Percentiles rank a stretch among this genome's conserved stretches.
phyloP scores from a whole-genome alignment of 768 basidiomycete genomes.

The Neoboletus subvelutipes region DNA sequence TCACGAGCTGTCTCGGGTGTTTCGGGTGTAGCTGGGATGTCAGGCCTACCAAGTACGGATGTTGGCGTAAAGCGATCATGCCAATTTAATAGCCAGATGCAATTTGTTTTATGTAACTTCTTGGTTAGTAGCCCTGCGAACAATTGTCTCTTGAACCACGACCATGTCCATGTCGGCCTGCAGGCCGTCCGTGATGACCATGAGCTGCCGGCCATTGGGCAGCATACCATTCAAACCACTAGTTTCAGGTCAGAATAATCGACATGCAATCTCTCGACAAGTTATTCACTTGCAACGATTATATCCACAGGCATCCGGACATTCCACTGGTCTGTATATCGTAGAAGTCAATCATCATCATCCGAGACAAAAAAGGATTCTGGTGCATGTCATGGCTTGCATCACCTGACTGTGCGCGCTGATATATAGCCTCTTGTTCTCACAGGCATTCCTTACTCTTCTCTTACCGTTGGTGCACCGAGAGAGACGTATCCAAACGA shows the following conservation, averaged over 20 bases:
- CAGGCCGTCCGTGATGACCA: slow-evolving; percentile 26
- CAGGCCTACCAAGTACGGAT: background rate
- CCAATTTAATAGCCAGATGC: background rate
- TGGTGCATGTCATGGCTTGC: slow-evolving; percentile 19
- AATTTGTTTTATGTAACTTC: slow-evolving; percentile 28
- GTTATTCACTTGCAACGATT: slow-evolving; percentile 1
- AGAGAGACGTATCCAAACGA: slow-evolving; percentile 77
- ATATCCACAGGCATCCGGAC: slow-evolving; percentile 27
- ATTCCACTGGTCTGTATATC: slow-evolving; percentile 31
- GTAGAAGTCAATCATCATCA: slow-evolving; percentile 19
- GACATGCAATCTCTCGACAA: background rate
- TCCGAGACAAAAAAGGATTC: slow-evolving; percentile 23
- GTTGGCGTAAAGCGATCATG: background rate
- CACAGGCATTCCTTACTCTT: slow-evolving; percentile 64
- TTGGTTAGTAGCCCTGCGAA: slow-evolving; percentile 16
- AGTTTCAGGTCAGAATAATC: slow-evolving; percentile 22
- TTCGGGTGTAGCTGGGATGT: background rate
- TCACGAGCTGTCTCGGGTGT: slow-evolving; percentile 17
- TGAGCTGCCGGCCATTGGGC: slow-evolving; percentile 23
- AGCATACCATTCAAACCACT: slow-evolving; percentile 20
- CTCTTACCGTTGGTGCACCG: slow-evolving; percentile 74
- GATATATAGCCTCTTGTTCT: background rate
- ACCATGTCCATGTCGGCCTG: slow-evolving; percentile 34
- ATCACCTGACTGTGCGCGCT: background rate
- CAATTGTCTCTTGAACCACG: slow-evolving; percentile 21